Base-by-base conservation (phyloP, 169 alveolate genomes). In the Eimeria maxima region DNA sequence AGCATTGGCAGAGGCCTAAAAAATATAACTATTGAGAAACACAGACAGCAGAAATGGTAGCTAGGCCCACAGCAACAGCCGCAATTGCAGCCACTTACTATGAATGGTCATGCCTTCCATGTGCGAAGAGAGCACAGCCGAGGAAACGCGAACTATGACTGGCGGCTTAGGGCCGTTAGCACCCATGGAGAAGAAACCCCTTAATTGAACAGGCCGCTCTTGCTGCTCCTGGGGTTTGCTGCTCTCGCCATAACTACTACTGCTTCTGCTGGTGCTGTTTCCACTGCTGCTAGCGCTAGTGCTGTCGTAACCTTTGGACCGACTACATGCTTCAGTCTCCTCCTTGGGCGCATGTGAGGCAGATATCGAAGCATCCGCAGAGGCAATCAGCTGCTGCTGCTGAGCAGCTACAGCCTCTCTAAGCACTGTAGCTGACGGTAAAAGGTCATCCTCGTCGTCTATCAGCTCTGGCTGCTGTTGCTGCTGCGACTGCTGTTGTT, bases 391-490 rank as follows among this genome's bases (percentile, higher is more conserved):
- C 60, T 60, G 93, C 47, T 55, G 76, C 63, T 86, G 74, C 93
- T 86, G 93, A 0, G 65, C 65, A 38, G 93, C 80, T 18, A 57
- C 93, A 63, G 93, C 93, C 78, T 33, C 63, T 86, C 80, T 86
- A 16, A 86, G 93, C 81, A 86, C 93, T 44, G 50, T 65, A 33
- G 93, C 93, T 10, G 93, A 86, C 45, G 93, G 93, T 63, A 86
- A 38, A 80, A 86, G 57, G 10, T 86, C 80, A 86, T 57, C 95
- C 55, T 38, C 14, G 71, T 89, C 87, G 20, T 65, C 95, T 20
- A 16, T 22, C 55, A 47, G 63, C 95, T 88, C 81, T 22, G 71
- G 95, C 95, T 65, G 95, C 73, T 44, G 95, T 13, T 33, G 29
- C 95, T 89, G 38, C 38, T 1, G 69, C 29, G 65, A 87, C 95